Percentiles rank a stretch among this genome's conserved stretches.
Evolutionary conservation across 1,284 basidiomycete genomes (phyloP).

Genomic region (Ceratobasidium theobromae): DNA sequence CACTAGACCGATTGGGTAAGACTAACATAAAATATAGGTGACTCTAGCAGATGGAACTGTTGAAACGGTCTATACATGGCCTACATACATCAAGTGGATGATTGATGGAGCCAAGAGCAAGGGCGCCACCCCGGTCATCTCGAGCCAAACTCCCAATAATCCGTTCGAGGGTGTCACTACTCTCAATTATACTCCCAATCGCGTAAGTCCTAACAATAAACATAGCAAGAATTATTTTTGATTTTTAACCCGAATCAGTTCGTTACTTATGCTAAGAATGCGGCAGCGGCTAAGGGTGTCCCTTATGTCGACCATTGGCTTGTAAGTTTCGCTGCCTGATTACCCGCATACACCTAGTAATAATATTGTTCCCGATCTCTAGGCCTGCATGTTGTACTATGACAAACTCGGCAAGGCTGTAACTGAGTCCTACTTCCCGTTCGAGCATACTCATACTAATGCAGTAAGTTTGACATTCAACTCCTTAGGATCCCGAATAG

Average conservation of each 20-base stretch:
- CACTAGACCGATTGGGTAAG: not conserved
- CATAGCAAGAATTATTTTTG: not conserved
- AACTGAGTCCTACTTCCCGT: conserved; percentile 50
- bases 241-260: conserved; percentile 40
- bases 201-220: conserved; percentile 36
- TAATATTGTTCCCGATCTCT: too few species aligned
- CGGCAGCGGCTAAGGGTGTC: conserved; percentile 47
- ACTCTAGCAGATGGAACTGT: conserved; percentile 22
- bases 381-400: conserved; percentile 48
- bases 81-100: conserved; percentile 32
- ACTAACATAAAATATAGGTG: not conserved
- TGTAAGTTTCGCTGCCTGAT: not conserved
- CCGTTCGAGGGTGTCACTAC: conserved; percentile 45
- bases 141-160: conserved; percentile 53
- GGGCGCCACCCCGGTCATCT: conserved; percentile 52
- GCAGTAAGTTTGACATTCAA: conserved; percentile 32
- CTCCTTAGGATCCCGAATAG: not conserved
- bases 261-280: conserved; percentile 50
- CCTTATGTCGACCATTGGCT: conserved; percentile 51
- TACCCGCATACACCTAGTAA: not conserved
- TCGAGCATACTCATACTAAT: conserved; percentile 54
- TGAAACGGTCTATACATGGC: conserved; percentile 25
- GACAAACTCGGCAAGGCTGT: conserved; percentile 47
- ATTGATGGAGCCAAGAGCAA: conserved; percentile 43
- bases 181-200: conserved; percentile 43